Evolutionary conservation across 768 basidiomycete genomes (phyloP).

Genomic region (Dacryopinax primogenitus): DNA sequence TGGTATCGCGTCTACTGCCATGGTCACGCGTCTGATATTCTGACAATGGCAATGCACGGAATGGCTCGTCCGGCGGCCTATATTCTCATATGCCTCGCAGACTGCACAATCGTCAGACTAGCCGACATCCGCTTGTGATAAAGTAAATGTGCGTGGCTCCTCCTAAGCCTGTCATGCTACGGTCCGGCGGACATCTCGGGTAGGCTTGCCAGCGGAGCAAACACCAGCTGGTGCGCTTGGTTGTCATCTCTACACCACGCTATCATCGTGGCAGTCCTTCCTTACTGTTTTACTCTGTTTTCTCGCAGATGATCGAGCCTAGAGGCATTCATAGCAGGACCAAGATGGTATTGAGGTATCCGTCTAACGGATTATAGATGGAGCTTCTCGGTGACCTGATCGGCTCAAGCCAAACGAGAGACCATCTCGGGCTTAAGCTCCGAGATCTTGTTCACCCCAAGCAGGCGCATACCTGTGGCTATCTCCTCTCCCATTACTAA

Average conservation of each 20-base stretch:
- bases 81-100: not conserved
- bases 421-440: constrained; percentile 30
- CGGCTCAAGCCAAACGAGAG: constrained; percentile 1
- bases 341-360: not conserved
- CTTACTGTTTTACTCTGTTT: no score
- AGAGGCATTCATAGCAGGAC: no score
- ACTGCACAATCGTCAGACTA: not conserved
- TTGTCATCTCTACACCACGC: no score
- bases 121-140: no score
- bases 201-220: no score
- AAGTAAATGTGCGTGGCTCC: no score
- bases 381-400: not conserved
- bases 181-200: no score
- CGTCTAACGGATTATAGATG: not conserved
- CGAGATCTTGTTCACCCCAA: constrained; percentile 29
- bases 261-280: no score
- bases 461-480: constrained; percentile 30
- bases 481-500: constrained; percentile 33
- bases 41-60: not conserved
- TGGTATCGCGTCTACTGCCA: not conserved
- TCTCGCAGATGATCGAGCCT: no score
- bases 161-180: no score
- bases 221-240: no score
- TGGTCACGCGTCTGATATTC: not conserved
- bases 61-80: not conserved